Conservation (phyloP, 352 stramenopile genomes). For the Aphanomyces astaci region DNA sequence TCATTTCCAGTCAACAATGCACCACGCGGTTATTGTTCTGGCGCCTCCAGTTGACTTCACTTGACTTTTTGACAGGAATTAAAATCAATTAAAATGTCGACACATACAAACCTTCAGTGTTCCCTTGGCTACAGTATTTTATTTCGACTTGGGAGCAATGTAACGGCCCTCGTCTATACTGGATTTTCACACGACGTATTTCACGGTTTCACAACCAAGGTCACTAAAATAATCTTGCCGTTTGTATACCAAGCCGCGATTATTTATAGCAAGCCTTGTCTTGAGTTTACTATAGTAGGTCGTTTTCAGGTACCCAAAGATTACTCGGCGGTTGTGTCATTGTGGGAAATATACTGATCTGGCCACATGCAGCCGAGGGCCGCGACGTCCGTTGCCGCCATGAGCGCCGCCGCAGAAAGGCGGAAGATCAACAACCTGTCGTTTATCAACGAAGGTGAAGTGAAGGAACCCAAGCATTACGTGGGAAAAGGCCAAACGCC, state of each 20-base stretch:
- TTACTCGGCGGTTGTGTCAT: too few relatives aligned
- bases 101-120: too few relatives aligned
- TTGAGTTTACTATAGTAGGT: neutral
- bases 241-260: neutral
- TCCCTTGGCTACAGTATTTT: too few relatives aligned
- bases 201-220: neutral
- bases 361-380: too few relatives aligned
- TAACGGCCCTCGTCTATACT: neutral
- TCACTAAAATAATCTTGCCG: neutral
- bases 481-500: too few relatives aligned
- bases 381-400: too few relatives aligned
- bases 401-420: neutral
- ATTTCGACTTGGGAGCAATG: neutral
- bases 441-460: constrained; percentile 21
- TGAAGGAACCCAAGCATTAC: constrained; percentile 15
- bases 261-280: neutral
- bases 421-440: constrained; percentile 14
- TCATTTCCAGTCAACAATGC: too few relatives aligned
- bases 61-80: too few relatives aligned
- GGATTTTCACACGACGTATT: neutral
- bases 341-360: neutral
- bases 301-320: neutral
- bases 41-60: too few relatives aligned
- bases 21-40: too few relatives aligned
- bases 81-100: too few relatives aligned